Base-by-base conservation (phyloP, 1,139 yeast species). In the Sugiyamaella castrensis region DNA sequence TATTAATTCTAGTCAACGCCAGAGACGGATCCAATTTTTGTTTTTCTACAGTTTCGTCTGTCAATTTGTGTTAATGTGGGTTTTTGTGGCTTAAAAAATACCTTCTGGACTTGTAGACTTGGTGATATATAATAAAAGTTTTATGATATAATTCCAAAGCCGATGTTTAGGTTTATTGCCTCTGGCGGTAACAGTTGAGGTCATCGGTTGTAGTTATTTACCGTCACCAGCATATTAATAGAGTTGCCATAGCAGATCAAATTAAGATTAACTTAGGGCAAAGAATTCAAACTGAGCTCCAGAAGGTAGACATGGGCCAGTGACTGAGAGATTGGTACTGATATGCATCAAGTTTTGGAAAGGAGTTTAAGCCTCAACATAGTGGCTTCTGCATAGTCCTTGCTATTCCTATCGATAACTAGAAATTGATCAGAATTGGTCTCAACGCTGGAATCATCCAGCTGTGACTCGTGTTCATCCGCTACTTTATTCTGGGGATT, bases 31-130 rank as follows among this genome's bases (percentile, higher is more conserved):
- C 56, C 92, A 88, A 64, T 91, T 88, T 66, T 73, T 92, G 60
- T 89, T 92, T 64, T 74, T 86, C 40, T 92, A 92, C 69, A 82
- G 96, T 9, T 89, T 89, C 61, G 76, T 87, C 28, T 75, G 89
- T 61, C 98, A 92, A 71, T 79, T 86, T 48, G 57, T 73, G 8
- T 64, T 78, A 44, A 75, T 81, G 77, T 80, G 82, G 82, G 61
- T 79, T 45, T 69, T 80, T 63, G 69, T 72, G 19, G 40, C 40
- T 10, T 45, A 15, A 44, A 12, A 7, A 12, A 40, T n/a, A n/a
- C n/a, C n/a, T n/a, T n/a, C n/a, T n/a, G n/a, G n/a, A n/a, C n/a
- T 19, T 19, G 24, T 4, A 19, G 19, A n/a, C 48, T 39, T n/a
- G 39, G 43, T 29, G 40, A 27, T 7, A 43, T 45, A n/a, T n/a